Evolutionary conservation across 2,329 filamentous ascomycete genomes (phyloP).

Genomic region (Pseudogymnoascus sp.): DNA sequence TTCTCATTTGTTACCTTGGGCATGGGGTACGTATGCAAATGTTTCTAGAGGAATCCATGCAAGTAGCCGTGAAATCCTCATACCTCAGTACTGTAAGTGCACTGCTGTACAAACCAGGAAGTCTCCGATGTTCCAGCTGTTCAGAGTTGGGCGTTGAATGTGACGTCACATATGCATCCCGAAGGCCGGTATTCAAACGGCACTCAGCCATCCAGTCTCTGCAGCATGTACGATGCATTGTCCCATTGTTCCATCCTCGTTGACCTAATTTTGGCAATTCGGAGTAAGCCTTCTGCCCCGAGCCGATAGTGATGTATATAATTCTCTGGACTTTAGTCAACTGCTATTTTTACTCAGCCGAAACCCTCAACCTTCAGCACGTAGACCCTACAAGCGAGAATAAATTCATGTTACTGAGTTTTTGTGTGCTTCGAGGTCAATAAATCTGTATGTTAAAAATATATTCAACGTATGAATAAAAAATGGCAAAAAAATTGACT

Average conservation of each 20-base stretch:
- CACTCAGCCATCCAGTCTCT: background rate
- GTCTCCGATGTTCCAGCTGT: background rate
- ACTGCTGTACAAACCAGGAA: background rate
- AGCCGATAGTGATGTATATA: background rate
- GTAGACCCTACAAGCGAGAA: background rate
- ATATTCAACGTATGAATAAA: background rate
- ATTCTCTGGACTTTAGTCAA: background rate
- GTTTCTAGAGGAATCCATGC: background rate
- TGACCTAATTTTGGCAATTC: background rate
- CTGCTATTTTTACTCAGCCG: background rate
- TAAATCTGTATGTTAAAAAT: background rate
- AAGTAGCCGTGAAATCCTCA: background rate
- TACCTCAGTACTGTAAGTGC: too few species aligned
- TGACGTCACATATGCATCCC: background rate
- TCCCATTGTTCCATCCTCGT: background rate
- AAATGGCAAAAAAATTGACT: slow-evolving; percentile 11
- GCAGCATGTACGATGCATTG: background rate
- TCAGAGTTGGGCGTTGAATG: background rate
- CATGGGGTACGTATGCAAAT: slow-evolving; percentile 3
- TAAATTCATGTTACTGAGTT: background rate
- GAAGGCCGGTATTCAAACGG: background rate
- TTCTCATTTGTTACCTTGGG: background rate
- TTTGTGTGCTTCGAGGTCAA: background rate
- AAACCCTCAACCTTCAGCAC: background rate
- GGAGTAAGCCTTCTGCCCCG: background rate